These are phyloP conservation scores for Populus hybrid DNA, from an alignment of 441 rosid genomes.

Conservation along the genomic window DNA sequence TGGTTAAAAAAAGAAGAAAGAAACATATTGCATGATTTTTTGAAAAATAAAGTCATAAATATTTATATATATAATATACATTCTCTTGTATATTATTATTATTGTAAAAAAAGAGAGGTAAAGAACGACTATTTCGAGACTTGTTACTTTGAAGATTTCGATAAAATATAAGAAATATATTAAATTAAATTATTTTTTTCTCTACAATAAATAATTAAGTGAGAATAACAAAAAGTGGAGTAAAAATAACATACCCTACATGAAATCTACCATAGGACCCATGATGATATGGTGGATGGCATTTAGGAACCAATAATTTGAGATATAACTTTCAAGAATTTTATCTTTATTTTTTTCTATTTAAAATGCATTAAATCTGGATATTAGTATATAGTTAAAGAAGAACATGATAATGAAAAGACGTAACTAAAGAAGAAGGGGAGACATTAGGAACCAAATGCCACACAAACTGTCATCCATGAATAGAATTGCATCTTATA, in stretches of 20 bases:
- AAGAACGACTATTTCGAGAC: not conserved
- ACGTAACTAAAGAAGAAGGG: not conserved
- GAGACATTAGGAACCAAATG: not conserved
- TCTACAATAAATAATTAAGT: not conserved
- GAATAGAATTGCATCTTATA: not conserved
- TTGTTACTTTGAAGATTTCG: not conserved
- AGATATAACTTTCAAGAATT: not conserved
- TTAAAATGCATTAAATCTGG: not conserved
- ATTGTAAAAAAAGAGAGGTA: not conserved
- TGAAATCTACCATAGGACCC: not conserved
- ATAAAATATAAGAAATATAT: not conserved
- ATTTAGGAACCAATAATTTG: not conserved
- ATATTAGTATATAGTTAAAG: not conserved
- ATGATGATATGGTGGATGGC: not conserved
- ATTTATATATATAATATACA: too few relatives aligned
- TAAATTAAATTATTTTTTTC: not conserved
- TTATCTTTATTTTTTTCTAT: not conserved
- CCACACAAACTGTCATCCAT: not conserved
- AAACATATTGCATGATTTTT: not conserved
- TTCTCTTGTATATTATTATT: not conserved
- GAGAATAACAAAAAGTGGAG: not conserved
- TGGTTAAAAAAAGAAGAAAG: not conserved
- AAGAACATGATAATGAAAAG: not conserved
- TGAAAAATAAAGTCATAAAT: not conserved
- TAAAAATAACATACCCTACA: not conserved